phyloP scores from a whole-genome alignment of 106 monocot genomes.

The Vanilla planifolia region DNA sequence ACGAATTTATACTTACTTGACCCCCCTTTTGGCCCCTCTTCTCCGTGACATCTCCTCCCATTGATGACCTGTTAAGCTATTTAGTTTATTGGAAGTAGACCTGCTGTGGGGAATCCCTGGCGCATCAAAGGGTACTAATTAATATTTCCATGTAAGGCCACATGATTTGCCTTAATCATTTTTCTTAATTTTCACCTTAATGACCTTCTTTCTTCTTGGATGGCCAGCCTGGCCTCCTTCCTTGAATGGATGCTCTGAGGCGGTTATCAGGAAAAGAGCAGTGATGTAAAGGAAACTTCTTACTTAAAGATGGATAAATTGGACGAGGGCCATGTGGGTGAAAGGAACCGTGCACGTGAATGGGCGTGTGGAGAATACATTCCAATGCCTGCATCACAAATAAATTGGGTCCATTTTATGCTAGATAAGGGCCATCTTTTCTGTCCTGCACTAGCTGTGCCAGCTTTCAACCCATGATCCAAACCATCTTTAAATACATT shows the following conservation, averaged over 20 bases:
- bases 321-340: constrained; percentile 19
- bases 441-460: not conserved
- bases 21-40: not conserved
- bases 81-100: not conserved
- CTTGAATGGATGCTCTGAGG: not conserved
- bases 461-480: too few species aligned
- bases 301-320: not conserved
- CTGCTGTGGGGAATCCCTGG: constrained; percentile 1
- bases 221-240: not conserved
- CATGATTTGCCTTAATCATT: not conserved
- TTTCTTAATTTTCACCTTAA: not conserved
- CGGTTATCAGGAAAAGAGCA: not conserved
- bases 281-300: too few species aligned
- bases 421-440: not conserved
- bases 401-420: not conserved
- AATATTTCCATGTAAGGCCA: constrained; percentile 1
- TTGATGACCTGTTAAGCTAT: constrained; percentile 1
- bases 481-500: too few species aligned
- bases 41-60: not conserved
- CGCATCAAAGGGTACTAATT: not conserved
- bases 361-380: not conserved
- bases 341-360: constrained; percentile 13
- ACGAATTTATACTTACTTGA: constrained; percentile 5
- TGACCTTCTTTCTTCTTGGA: not conserved
- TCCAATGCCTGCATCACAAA: not conserved